phyloP scores from a whole-genome alignment of 2,329 filamentous ascomycete species.

The Cytospora chrysosperma region DNA sequence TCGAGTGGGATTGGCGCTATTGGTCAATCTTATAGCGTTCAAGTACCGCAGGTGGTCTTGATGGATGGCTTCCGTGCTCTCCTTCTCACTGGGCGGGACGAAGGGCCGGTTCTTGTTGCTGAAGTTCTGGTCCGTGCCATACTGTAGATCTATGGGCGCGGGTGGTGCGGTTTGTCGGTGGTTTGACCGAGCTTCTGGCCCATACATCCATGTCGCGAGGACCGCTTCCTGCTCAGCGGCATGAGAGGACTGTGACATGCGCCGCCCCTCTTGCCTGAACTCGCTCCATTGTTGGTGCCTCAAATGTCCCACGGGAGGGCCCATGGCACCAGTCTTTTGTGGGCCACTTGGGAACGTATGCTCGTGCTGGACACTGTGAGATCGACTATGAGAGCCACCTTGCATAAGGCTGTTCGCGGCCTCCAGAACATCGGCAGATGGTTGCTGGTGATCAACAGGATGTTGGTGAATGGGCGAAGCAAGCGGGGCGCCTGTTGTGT shows the following conservation, averaged over 20 bases:
- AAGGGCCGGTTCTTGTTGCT: slow-evolving; percentile 54
- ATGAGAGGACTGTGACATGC: slow-evolving; percentile 32
- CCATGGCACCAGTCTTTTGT: slow-evolving; percentile 14
- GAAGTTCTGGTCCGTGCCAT: slow-evolving; percentile 70
- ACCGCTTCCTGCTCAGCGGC: slow-evolving; percentile 32
- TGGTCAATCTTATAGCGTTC: slow-evolving; percentile 55
- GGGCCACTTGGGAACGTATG: slow-evolving; percentile 5
- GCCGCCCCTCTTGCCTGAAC: slow-evolving; percentile 40
- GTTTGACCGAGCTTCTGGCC: slow-evolving; percentile 1
- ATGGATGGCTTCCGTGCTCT: slow-evolving; percentile 57
- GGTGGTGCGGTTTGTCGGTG: slow-evolving; percentile 36
- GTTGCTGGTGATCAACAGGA: slow-evolving; percentile 31
- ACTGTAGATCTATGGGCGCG: slow-evolving; percentile 50
- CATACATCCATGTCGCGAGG: slow-evolving; percentile 14
- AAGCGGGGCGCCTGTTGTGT: slow-evolving; percentile 1
- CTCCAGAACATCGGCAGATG: slow-evolving; percentile 56
- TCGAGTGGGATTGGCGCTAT: slow-evolving; percentile 59
- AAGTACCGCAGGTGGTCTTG: slow-evolving; percentile 56
- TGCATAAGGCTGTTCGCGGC: slow-evolving; percentile 52
- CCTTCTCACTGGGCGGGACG: slow-evolving; percentile 53
- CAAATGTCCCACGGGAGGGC: slow-evolving; percentile 41
- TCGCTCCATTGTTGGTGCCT: slow-evolving; percentile 44
- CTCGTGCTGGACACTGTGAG: slow-evolving; percentile 29
- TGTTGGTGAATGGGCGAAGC: slow-evolving; percentile 30
- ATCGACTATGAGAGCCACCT: slow-evolving; percentile 38